phyloP scores from a whole-genome alignment of 2,329 filamentous ascomycete genomes.

The Graphilbum ipis-grandicollis region DNA sequence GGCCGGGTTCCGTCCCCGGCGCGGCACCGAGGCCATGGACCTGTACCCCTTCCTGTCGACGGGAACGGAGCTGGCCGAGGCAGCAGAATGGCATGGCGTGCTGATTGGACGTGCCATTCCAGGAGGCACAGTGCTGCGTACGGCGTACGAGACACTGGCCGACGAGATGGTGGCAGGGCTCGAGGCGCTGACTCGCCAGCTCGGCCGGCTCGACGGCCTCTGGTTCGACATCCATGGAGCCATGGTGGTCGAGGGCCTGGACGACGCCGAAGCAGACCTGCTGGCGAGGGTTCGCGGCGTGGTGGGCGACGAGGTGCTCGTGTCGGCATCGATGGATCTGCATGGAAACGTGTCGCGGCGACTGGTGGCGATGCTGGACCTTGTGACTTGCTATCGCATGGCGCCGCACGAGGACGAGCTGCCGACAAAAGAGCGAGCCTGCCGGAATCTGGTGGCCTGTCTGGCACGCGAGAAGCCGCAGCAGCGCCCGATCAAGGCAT shows the following conservation, averaged over 20 bases:
- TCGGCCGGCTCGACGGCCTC: constrained; percentile 23
- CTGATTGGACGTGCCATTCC: constrained; percentile 33
- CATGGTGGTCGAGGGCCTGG: constrained; percentile 32
- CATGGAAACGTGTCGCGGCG: constrained; percentile 34
- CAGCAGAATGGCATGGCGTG: constrained; percentile 29
- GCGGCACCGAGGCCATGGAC: constrained; percentile 23
- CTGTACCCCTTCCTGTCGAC: constrained; percentile 27
- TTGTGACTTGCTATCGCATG: constrained; percentile 35
- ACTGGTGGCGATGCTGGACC: constrained; percentile 29
- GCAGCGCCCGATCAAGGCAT: constrained; percentile 28
- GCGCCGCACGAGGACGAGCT: constrained; percentile 32
- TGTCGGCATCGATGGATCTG: constrained; percentile 37
- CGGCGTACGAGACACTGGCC: constrained; percentile 26
- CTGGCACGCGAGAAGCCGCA: constrained; percentile 11
- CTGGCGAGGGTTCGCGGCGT: constrained; percentile 25
- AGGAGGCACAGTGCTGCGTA: constrained; percentile 27
- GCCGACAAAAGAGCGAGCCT: constrained; percentile 33
- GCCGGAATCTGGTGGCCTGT: constrained; percentile 26
- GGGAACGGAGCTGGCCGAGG: constrained; percentile 20
- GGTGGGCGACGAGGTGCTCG: constrained; percentile 25
- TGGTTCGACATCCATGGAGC: constrained; percentile 40
- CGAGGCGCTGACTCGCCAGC: constrained; percentile 16
- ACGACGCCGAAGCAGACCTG: constrained; percentile 30
- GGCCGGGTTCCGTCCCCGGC: constrained; percentile 29
- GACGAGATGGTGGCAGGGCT: constrained; percentile 23